A percentile compares a stretch with the other conserved stretches of the same genome.
phyloP scores from a whole-genome alignment of 1,284 basidiomycete genomes.

The Marasmius oreades region DNA sequence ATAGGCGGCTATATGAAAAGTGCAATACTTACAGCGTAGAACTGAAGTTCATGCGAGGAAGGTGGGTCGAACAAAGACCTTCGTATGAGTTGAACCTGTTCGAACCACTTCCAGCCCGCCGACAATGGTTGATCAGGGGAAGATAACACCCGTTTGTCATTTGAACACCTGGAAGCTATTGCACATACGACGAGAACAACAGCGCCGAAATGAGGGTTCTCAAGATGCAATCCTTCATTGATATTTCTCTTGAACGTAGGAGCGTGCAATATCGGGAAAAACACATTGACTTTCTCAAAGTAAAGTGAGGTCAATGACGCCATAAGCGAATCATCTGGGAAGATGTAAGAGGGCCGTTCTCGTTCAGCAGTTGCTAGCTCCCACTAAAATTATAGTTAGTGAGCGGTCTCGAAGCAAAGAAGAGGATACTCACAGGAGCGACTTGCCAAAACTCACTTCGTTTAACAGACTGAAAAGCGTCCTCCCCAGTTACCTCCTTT shows the following conservation, averaged over 20 bases:
- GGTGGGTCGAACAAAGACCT: neutral
- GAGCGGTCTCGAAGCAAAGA: neutral
- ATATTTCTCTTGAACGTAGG: conserved; percentile 6
- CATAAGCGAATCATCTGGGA: neutral
- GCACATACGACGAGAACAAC: conserved; percentile 10
- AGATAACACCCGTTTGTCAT: neutral
- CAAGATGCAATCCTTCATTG: neutral
- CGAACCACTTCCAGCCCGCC: neutral
- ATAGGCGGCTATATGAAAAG: neutral
- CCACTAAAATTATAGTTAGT: neutral
- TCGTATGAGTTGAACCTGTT: neutral
- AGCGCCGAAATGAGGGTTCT: conserved; percentile 5
- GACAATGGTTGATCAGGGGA: neutral
- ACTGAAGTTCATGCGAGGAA: neutral
- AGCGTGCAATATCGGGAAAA: conserved; percentile 4
- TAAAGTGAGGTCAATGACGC: neutral
- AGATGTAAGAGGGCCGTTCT: neutral
- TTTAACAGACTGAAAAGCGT: neutral
- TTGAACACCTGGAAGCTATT: neutral
- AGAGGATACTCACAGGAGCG: neutral
- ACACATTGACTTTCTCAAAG: neutral
- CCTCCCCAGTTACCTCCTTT: neutral
- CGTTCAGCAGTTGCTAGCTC: neutral
- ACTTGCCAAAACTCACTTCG: neutral
- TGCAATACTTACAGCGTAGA: neutral